Evolutionary conservation across 768 basidiomycete species (phyloP).

Genomic region (Tubosaeta brunneosetosa): DNA sequence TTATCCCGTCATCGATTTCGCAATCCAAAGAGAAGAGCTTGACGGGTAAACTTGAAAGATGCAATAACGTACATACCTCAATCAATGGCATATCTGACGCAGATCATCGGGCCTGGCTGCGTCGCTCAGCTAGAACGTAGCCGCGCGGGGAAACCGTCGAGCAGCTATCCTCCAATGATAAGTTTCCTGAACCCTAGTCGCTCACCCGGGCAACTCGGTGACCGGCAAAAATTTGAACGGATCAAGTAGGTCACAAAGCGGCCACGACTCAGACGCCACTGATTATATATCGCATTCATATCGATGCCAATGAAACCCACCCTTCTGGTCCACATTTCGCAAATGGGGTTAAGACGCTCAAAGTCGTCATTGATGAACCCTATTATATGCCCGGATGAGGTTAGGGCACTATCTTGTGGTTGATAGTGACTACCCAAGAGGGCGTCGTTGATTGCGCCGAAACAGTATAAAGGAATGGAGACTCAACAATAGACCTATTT

Average conservation of each 20-base stretch:
- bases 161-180: not conserved
- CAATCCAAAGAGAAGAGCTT: not conserved
- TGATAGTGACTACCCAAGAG: conserved; percentile 39
- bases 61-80: conserved; percentile 2
- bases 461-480: conserved; percentile 52
- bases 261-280: conserved; percentile 8
- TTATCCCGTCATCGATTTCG: not conserved
- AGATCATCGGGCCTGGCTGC: not conserved
- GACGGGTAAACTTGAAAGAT: not conserved
- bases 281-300: conserved; percentile 43
- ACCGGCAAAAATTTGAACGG: conserved; percentile 36
- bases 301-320: conserved; percentile 52
- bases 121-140: not conserved
- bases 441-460: conserved; percentile 51
- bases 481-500: conserved; percentile 49
- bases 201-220: conserved; percentile 47
- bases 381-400: conserved; percentile 35
- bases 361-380: conserved; percentile 50
- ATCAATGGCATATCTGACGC: conserved; percentile 27
- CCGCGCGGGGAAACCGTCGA: not conserved
- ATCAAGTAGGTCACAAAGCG: not conserved
- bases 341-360: conserved; percentile 47
- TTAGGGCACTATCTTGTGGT: conserved; percentile 32
- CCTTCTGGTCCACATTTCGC: conserved; percentile 24
- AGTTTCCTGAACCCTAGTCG: not conserved